phyloP scores from a whole-genome alignment of 2,329 filamentous ascomycete genomes.

The Hypocrella siamensis region DNA sequence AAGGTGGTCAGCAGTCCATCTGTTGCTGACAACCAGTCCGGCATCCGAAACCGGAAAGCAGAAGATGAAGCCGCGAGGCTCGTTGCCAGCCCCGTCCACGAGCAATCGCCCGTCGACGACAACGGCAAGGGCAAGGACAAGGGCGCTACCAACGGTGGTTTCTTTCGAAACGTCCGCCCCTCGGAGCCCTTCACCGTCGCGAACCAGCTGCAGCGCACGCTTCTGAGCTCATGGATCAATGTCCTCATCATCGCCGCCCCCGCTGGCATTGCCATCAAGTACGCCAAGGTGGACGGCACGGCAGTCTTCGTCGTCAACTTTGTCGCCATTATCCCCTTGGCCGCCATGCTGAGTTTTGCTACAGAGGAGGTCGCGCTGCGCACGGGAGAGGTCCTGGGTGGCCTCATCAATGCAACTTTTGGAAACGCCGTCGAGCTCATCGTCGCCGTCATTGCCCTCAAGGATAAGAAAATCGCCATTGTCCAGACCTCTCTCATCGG shows the following conservation, averaged over 20 bases:
- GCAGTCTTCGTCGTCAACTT: constrained; percentile 82
- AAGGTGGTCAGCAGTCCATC: constrained; percentile 8
- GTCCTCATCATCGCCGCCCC: constrained; percentile 65
- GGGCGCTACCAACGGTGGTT: constrained; percentile 13
- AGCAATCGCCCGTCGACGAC: constrained; percentile 7
- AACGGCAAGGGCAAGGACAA: constrained; percentile 8
- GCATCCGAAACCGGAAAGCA: constrained; percentile 17
- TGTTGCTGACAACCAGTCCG: constrained; percentile 8
- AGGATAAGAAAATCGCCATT: constrained; percentile 60
- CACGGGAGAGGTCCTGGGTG: constrained; percentile 74
- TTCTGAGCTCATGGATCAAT: constrained; percentile 80
- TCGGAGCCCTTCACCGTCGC: constrained; percentile 40
- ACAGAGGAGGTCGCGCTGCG: constrained; percentile 79
- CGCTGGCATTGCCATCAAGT: constrained; percentile 62
- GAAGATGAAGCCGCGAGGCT: constrained; percentile 6
- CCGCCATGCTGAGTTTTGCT: constrained; percentile 71
- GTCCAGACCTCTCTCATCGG: constrained; percentile 89
- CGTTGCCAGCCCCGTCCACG: background rate
- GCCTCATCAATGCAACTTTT: constrained; percentile 79
- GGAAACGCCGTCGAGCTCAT: constrained; percentile 88
- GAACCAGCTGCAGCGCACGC: constrained; percentile 56
- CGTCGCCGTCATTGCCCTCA: constrained; percentile 70
- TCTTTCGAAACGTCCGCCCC: constrained; percentile 31
- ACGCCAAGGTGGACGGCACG: constrained; percentile 39
- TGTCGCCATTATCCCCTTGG: constrained; percentile 79